These are phyloP conservation scores for Karstenula rhodostoma DNA, from an alignment of 2,329 filamentous ascomycete genomes.

Conservation along the genomic window DNA sequence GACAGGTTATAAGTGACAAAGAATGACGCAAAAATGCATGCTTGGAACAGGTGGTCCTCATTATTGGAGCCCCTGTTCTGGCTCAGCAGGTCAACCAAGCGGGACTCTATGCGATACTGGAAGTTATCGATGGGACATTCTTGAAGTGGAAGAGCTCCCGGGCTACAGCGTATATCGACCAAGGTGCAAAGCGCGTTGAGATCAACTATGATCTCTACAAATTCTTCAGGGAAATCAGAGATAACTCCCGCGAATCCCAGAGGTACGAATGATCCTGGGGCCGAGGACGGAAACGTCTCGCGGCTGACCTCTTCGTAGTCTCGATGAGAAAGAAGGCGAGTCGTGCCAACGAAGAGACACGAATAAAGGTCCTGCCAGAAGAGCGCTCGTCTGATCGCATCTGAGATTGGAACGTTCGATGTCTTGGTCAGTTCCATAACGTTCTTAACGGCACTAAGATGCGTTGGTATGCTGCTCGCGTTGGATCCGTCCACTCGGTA, in stretches of 20 bases:
- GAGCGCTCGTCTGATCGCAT: conserved; percentile 22
- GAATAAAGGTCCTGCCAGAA: conserved; percentile 31
- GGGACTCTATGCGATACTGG: conserved; percentile 25
- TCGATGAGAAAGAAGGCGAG: conserved; percentile 22
- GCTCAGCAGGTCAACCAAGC: conserved; percentile 21
- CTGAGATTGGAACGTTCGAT: conserved; percentile 13
- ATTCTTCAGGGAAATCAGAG: conserved; percentile 6
- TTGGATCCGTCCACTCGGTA: conserved; percentile 23
- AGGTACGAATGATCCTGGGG: conserved; percentile 9
- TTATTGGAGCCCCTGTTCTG: conserved; percentile 5
- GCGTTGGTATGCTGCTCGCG: conserved; percentile 20
- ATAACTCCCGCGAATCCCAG: conserved; percentile 16
- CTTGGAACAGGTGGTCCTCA: conserved; percentile 20
- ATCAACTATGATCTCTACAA: conserved; percentile 19
- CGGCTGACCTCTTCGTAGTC: conserved; percentile 17
- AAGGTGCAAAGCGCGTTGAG: conserved; percentile 21
- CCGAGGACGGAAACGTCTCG: not conserved
- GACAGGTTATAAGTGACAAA: conserved; percentile 29
- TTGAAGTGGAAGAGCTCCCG: conserved; percentile 6
- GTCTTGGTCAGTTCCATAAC: conserved; percentile 19
- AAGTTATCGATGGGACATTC: conserved; percentile 22
- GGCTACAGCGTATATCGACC: conserved; percentile 16
- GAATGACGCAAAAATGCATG: conserved; percentile 24
- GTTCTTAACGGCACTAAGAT: conserved; percentile 22
- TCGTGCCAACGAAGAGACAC: conserved; percentile 23